phyloP scores from a whole-genome alignment of 257 asterid genomes.

The Paulownia fortunei region DNA sequence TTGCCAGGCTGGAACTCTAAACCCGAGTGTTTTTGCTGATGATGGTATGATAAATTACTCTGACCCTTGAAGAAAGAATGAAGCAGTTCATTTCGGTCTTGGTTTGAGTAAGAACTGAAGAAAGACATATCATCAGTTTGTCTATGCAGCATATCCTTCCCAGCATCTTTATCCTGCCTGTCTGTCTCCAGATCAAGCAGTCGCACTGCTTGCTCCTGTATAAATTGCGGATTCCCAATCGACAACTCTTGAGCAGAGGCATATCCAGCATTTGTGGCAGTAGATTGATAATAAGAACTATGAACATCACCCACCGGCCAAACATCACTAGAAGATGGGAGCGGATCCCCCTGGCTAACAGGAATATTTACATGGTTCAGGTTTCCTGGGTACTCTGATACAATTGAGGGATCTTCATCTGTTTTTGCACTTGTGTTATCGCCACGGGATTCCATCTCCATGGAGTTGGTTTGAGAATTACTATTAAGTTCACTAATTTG shows the following conservation, averaged over 20 bases:
- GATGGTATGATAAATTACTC: conserved; percentile 55
- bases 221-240: conserved; percentile 61
- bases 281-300: conserved; percentile 57
- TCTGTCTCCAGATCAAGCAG: conserved; percentile 51
- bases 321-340: conserved; percentile 50
- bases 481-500: conserved; percentile 45
- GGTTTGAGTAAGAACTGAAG: conserved; percentile 56
- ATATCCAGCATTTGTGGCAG: conserved; percentile 55
- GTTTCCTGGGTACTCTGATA: conserved; percentile 53
- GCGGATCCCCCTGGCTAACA: conserved; percentile 44
- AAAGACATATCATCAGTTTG: conserved; percentile 53
- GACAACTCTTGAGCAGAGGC: conserved; percentile 61
- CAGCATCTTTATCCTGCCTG: conserved; percentile 48
- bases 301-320: conserved; percentile 74
- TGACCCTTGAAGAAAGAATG: conserved; percentile 66
- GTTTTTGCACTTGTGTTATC: conserved; percentile 42
- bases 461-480: conserved; percentile 46
- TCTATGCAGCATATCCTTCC: conserved; percentile 55
- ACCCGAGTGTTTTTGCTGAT: conserved; percentile 58
- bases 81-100: conserved; percentile 62
- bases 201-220: conserved; percentile 53
- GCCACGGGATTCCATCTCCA: conserved; percentile 50
- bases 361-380: conserved; percentile 50
- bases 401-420: conserved; percentile 47
- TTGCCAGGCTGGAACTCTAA: conserved; percentile 57